These are phyloP conservation scores for Cyanidiococcus yangmingshanensis DNA, from an alignment of 23 red algal genomes.

Conservation along the genomic window DNA sequence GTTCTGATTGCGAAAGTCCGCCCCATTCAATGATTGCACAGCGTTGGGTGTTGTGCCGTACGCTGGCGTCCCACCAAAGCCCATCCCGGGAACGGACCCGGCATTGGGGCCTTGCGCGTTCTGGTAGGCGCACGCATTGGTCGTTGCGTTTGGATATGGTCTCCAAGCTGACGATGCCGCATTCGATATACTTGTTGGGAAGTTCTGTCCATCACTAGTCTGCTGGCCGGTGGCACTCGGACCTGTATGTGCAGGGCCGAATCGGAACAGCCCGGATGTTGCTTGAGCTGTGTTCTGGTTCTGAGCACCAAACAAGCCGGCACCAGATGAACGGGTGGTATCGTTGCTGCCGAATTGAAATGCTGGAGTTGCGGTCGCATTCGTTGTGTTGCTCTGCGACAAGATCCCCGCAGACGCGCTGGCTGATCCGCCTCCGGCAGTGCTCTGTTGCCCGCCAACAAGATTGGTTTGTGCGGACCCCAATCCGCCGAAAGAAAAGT, in stretches of 20 bases:
- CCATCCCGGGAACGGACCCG: background rate
- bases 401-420: background rate
- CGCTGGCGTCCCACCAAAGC: background rate
- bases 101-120: no score
- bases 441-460: background rate
- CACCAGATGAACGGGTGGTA: background rate
- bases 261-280: background rate
- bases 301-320: background rate
- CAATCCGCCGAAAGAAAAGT: background rate
- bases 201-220: no score
- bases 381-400: background rate
- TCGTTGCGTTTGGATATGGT: no score
- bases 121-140: no score
- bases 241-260: background rate
- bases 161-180: no score
- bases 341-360: background rate
- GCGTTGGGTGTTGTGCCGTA: background rate
- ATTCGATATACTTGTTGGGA: no score
- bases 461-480: background rate
- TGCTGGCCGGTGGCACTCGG: background rate
- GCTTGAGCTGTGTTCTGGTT: background rate
- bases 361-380: background rate
- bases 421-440: background rate
- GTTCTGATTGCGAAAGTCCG: background rate
- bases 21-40: no score